phyloP scores from a whole-genome alignment of 495 filamentous ascomycete genomes.

The Penicillium lagena region DNA sequence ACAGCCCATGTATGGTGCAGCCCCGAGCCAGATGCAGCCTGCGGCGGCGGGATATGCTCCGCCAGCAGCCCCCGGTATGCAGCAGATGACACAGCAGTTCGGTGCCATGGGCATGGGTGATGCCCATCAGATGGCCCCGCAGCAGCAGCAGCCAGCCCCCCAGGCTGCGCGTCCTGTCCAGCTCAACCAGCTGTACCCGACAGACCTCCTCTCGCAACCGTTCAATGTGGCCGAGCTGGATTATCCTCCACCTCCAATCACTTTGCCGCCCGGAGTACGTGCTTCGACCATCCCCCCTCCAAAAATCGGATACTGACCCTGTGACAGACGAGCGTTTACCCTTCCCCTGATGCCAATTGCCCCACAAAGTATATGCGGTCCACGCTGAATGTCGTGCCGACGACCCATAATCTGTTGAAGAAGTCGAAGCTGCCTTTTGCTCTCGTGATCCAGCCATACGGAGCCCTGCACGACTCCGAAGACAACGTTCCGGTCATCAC shows the following conservation, averaged over 20 bases:
- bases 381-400: conserved; percentile 88
- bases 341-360: conserved; percentile 88
- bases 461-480: conserved; percentile 83
- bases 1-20: conserved; percentile 48
- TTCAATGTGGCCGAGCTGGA: conserved; percentile 92
- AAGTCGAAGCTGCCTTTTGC: conserved; percentile 95
- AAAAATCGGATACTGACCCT: conserved; percentile 18
- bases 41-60: conserved; percentile 60
- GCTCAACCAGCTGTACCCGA: conserved; percentile 86
- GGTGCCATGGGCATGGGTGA: conserved; percentile 70
- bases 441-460: conserved; percentile 93
- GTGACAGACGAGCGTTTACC: conserved; percentile 77
- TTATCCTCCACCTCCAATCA: conserved; percentile 83
- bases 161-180: conserved; percentile 48
- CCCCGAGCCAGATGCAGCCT: conserved; percentile 43
- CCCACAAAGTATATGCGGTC: conserved; percentile 92
- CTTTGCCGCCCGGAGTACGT: conserved; percentile 86
- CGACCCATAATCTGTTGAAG: conserved; percentile 84
- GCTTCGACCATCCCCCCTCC: background rate
- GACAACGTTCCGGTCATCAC: conserved; percentile 87
- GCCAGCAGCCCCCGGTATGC: conserved; percentile 50
- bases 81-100: conserved; percentile 76
- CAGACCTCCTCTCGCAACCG: conserved; percentile 84
- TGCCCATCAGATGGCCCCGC: conserved; percentile 48
- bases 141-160: conserved; percentile 42